Conservation (phyloP, 202 grass and related monocot genomes). For the Schoenoplectus tabernaemontani region DNA sequence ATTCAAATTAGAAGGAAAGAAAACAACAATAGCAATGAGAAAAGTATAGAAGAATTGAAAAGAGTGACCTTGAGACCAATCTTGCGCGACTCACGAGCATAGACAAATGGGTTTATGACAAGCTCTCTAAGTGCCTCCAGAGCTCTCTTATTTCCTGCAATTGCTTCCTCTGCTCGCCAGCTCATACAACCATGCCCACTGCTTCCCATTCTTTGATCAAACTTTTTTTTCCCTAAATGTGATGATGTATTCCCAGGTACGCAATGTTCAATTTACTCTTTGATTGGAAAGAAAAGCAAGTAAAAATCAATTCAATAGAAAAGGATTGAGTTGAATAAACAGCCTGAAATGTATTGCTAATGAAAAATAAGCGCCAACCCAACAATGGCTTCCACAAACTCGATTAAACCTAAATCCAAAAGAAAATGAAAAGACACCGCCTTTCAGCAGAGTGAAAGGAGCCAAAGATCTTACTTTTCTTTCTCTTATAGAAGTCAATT, state of each 20-base stretch:
- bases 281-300: not conserved
- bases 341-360: too few relatives aligned
- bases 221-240: not conserved
- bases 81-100: constrained; percentile 36
- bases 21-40: not conserved
- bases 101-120: constrained; percentile 51
- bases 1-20: not conserved
- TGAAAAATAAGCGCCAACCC: too few relatives aligned
- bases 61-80: constrained; percentile 47
- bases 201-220: constrained; percentile 17
- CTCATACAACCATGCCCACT: not conserved
- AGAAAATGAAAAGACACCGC: too few relatives aligned
- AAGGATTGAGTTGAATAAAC: too few relatives aligned
- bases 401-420: too few relatives aligned
- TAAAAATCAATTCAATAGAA: too few relatives aligned
- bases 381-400: too few relatives aligned
- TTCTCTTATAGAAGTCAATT: too few relatives aligned
- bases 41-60: not conserved
- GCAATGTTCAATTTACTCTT: too few relatives aligned
- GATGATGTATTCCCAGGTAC: too few relatives aligned
- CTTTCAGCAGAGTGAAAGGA: too few relatives aligned
- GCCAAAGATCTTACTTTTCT: too few relatives aligned
- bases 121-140: constrained; percentile 70
- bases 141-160: constrained; percentile 48
- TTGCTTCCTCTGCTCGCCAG: constrained; percentile 50